Evolutionary conservation across 495 filamentous ascomycete genomes (phyloP).

Genomic region (Penicillium soppii): DNA sequence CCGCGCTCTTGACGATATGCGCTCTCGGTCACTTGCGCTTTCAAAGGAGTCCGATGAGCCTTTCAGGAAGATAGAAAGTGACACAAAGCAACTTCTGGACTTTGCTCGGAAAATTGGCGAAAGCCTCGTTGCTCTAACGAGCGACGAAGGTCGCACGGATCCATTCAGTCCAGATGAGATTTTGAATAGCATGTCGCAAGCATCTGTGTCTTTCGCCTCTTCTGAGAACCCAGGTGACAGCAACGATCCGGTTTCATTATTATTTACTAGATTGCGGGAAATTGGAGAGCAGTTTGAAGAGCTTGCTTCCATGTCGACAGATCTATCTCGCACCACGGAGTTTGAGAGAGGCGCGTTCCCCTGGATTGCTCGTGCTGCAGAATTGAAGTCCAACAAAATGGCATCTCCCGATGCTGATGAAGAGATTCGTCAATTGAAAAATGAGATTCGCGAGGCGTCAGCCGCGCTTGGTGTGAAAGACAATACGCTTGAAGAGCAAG

Average conservation of each 20-base stretch:
- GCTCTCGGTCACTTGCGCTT: constrained; percentile 72
- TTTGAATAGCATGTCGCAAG: constrained; percentile 57
- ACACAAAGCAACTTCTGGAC: constrained; percentile 63
- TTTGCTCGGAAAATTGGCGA: constrained; percentile 67
- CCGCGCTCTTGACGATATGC: constrained; percentile 75
- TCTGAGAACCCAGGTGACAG: constrained; percentile 37
- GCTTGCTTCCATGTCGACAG: constrained; percentile 67
- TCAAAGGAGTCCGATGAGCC: constrained; percentile 49
- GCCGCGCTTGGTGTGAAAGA: constrained; percentile 78
- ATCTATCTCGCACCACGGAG: constrained; percentile 78
- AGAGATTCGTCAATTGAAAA: constrained; percentile 70
- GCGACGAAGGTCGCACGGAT: constrained; percentile 71
- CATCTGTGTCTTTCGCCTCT: constrained; percentile 37
- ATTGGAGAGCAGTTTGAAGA: constrained; percentile 68
- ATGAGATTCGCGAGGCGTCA: constrained; percentile 64
- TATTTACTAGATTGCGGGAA: constrained; percentile 63
- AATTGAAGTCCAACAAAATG: constrained; percentile 74
- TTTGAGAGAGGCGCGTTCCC: constrained; percentile 76
- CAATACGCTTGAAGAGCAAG: constrained; percentile 87
- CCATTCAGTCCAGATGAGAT: constrained; percentile 67
- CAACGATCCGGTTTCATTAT: constrained; percentile 66
- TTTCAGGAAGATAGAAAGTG: constrained; percentile 62
- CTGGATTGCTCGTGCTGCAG: constrained; percentile 79
- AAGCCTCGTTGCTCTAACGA: constrained; percentile 61
- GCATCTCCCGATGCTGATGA: constrained; percentile 79